These are phyloP conservation scores for Conoideocrella luteorostrata DNA, from an alignment of 2,329 filamentous ascomycete species.

Conservation along the genomic window DNA sequence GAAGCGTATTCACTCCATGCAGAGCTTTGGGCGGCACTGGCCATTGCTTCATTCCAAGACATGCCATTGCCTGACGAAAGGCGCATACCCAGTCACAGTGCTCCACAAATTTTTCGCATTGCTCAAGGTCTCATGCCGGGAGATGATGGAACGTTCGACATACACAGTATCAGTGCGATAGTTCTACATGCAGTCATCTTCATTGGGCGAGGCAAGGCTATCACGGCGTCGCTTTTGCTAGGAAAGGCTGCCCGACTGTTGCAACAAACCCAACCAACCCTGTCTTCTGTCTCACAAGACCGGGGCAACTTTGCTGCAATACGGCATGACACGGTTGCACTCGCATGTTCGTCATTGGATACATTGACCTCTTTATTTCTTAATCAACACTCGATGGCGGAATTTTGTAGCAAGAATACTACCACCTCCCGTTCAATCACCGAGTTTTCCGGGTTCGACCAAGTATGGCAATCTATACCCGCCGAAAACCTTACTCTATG, in stretches of 20 bases:
- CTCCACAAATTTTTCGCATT: conserved; percentile 39
- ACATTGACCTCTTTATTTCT: conserved; percentile 5
- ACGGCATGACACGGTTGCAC: conserved; percentile 21
- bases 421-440: not conserved
- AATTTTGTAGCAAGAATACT: not conserved
- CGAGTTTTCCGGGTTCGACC: conserved; percentile 4
- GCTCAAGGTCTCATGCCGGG: conserved; percentile 43
- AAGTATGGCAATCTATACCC: conserved; percentile 2
- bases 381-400: not conserved
- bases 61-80: conserved; percentile 8
- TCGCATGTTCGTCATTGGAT: conserved; percentile 59
- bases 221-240: conserved; percentile 57
- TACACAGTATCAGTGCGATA: conserved; percentile 31
- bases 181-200: conserved; percentile 57
- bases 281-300: conserved; percentile 3
- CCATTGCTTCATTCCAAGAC: conserved; percentile 51
- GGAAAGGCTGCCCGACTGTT: conserved; percentile 52
- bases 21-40: conserved; percentile 54
- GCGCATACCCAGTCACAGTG: not conserved
- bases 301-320: conserved; percentile 5
- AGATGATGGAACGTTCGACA: conserved; percentile 40
- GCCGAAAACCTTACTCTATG: not conserved
- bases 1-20: conserved; percentile 38
- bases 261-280: conserved; percentile 20
- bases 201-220: conserved; percentile 50